Conservation (phyloP, 176 grass and related monocot species). For the Triticum turgidum region DNA sequence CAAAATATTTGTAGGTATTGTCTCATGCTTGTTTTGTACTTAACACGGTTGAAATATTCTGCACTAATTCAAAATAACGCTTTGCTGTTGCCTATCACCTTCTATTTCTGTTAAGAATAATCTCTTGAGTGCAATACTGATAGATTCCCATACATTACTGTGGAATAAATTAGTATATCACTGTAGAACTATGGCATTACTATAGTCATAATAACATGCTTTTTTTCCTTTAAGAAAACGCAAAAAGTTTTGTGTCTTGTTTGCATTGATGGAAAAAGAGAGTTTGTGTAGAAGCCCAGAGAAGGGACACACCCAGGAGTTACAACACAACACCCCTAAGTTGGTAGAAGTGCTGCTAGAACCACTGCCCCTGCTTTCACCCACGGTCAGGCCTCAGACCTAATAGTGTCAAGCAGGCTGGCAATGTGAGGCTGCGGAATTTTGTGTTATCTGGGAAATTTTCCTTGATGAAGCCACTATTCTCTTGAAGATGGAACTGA, state of each 20-base stretch:
- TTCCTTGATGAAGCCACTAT: background rate
- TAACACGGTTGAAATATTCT: background rate
- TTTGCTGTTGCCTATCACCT: background rate
- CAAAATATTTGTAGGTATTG: constrained; percentile 98
- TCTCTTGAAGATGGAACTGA: constrained; percentile 5
- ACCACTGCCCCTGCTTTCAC: too few species aligned
- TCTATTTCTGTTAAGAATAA: constrained; percentile 17
- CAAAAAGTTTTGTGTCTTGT: too few species aligned
- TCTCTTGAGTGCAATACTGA: background rate
- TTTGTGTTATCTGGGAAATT: background rate
- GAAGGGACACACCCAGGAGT: too few species aligned
- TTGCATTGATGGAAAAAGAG: too few species aligned
- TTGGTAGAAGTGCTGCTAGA: too few species aligned
- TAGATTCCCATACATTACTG: background rate
- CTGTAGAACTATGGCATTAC: background rate
- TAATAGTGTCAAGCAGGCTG: too few species aligned
- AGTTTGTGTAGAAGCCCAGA: too few species aligned
- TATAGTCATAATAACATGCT: background rate
- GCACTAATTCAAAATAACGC: background rate
- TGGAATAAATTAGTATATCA: background rate
- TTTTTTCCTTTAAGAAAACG: too few species aligned
- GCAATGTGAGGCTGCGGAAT: too few species aligned
- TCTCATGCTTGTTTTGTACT: constrained; percentile 34
- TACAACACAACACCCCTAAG: too few species aligned
- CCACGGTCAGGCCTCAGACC: too few species aligned